Evolutionary conservation across 106 monocot species (phyloP).

Genomic region (Phalaenopsis equestris): DNA sequence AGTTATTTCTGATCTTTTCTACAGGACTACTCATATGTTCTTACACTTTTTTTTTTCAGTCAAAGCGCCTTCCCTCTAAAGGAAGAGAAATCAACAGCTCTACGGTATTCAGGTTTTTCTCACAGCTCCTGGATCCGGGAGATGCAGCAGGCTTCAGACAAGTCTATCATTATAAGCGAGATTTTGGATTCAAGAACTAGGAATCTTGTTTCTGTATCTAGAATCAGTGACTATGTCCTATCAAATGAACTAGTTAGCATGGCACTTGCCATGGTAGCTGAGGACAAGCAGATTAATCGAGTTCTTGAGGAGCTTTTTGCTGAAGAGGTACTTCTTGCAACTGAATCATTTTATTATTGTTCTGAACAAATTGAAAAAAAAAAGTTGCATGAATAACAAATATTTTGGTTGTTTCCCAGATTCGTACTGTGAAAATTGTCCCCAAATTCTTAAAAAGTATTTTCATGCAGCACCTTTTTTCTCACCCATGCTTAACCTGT

Average conservation of each 20-base stretch:
- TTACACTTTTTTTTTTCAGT: constrained; percentile 34
- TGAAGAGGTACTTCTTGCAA: constrained; percentile 58
- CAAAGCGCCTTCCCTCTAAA: constrained; percentile 76
- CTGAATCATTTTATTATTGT: background rate
- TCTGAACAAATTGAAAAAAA: background rate
- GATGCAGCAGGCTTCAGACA: constrained; percentile 94
- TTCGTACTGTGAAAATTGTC: background rate
- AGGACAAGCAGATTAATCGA: constrained; percentile 93
- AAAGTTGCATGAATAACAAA: background rate
- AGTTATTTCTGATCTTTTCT: background rate
- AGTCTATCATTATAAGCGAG: constrained; percentile 92
- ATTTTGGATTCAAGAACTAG: constrained; percentile 89
- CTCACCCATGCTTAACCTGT: background rate
- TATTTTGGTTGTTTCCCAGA: background rate
- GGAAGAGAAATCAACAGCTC: constrained; percentile 39
- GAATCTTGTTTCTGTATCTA: constrained; percentile 93
- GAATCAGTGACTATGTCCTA: constrained; percentile 90
- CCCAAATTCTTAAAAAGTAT: background rate
- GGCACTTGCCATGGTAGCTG: constrained; percentile 97
- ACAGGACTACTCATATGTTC: background rate
- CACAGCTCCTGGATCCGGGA: constrained; percentile 87
- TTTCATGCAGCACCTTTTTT: background rate
- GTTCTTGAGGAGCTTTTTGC: constrained; percentile 96
- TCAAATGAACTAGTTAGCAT: constrained; percentile 96
- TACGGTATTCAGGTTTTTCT: constrained; percentile 40